phyloP scores from a whole-genome alignment of 768 basidiomycete species.

The Rickenella mellea region DNA sequence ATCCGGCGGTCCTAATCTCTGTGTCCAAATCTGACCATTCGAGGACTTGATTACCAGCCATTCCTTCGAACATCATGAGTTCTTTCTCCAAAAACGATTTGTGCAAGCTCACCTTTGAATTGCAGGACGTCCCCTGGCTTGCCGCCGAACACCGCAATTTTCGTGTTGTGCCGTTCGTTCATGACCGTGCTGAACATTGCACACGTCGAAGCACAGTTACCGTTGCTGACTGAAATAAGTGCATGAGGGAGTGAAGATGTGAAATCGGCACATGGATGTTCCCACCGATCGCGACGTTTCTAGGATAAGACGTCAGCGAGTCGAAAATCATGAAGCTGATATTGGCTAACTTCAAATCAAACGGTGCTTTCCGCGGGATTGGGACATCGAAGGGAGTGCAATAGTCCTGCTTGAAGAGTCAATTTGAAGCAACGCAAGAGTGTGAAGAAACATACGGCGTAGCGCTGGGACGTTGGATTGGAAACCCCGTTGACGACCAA shows the following conservation, averaged over 20 bases:
- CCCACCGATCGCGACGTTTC: conserved; percentile 17
- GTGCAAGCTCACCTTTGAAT: conserved; percentile 28
- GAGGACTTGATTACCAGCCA: conserved; percentile 56
- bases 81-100: background rate
- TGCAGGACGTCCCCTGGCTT: conserved; percentile 40
- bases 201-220: conserved; percentile 47
- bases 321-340: too few species aligned
- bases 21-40: conserved; percentile 53
- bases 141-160: conserved; percentile 47
- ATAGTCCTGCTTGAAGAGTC: conserved; percentile 20
- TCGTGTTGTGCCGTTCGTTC: conserved; percentile 43
- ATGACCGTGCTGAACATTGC: conserved; percentile 56
- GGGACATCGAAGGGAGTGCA: conserved; percentile 19
- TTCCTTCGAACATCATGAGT: conserved; percentile 20
- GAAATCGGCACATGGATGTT: background rate
- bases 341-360: conserved; percentile 27
- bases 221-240: conserved; percentile 12
- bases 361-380: conserved; percentile 37
- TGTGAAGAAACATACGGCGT: conserved; percentile 26
- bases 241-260: too few species aligned
- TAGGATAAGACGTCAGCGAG: conserved; percentile 3
- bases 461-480: conserved; percentile 38
- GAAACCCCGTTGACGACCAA: conserved; percentile 32
- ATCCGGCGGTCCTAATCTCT: conserved; percentile 44
- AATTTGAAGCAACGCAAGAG: background rate